Base-by-base conservation (phyloP, 2,329 filamentous ascomycete species). In the Cladosporium cucumerinum region DNA sequence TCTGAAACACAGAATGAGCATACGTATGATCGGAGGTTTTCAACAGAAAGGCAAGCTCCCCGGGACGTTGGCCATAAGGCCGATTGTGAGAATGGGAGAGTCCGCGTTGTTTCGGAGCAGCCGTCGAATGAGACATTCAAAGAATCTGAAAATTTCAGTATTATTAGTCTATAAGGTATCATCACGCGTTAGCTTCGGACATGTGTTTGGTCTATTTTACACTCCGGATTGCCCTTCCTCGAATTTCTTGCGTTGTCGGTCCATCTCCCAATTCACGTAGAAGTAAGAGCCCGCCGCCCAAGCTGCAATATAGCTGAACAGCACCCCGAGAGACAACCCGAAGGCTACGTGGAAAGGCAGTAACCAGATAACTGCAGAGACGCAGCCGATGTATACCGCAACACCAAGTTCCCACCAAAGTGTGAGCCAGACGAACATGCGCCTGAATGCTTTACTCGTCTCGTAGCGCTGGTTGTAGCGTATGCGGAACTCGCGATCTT, bases 391-490 rank as follows among this genome's bases (percentile, higher is more conserved):
- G 62, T 75, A 75, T 12, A 72, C 63, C 51, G 68, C 58, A 14
- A 72, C 70, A 3, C 73, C 73, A 11, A 70, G 58, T 16, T 73
- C 66, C 73, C 73, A 75, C 67, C 70, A 74, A 6, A 73, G 34
- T 21, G 72, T 73, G 36, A 75, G 54, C 57, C 69, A 65, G 52
- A 71, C 62, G 67, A 75, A 74, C 67, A 75, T 72, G 21, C 66
- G 65, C 18, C 73, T 66, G 61, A 75, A 75, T 58, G 68, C 67
- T 52, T 67, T 69, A 60, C 71, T 73, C 32, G 65, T 67, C 46
- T 74, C 72, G 64, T 74, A 75, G 1, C 73, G 72, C 55, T 72
- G 69, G 58, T 74, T 75, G 64, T 72, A 75, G 12, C 72, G 69
- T n/a, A 71, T 64, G 3, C 73, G 70, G 49, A 75, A 75, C 14